Conservation (phyloP, 495 filamentous ascomycete species). For the Penicillium silybi region DNA sequence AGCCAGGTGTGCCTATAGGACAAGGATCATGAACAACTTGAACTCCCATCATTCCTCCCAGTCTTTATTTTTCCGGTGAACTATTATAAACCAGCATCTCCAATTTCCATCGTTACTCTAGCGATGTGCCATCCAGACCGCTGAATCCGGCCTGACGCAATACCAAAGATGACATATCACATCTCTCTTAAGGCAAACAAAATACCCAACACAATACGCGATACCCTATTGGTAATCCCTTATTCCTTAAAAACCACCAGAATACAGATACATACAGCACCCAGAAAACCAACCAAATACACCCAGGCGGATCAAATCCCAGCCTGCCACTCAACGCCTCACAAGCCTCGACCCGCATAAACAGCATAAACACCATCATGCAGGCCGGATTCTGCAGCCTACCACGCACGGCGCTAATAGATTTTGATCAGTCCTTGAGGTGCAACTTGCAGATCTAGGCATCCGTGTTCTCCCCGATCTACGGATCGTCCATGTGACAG, state of each 20-base stretch:
- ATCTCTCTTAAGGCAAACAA: not conserved
- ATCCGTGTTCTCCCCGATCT: not conserved
- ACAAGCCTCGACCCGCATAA: conserved; percentile 2
- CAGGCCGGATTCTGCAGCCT: not conserved
- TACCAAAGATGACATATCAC: not conserved
- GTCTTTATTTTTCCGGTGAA: not conserved
- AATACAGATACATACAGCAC: not conserved
- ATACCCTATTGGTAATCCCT: not conserved
- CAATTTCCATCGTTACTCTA: not conserved
- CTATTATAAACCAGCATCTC: not conserved
- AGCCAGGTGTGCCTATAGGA: not conserved
- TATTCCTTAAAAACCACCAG: not conserved
- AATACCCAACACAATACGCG: not conserved
- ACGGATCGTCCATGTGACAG: not conserved
- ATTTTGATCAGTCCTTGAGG: not conserved
- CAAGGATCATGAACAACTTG: not conserved
- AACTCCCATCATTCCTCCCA: not conserved
- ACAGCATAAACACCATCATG: conserved; percentile 2
- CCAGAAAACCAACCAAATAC: not conserved
- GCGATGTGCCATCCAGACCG: not conserved
- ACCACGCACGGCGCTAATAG: not conserved
- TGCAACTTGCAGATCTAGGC: not conserved
- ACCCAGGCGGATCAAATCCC: not conserved
- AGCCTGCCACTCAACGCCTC: conserved; percentile 1
- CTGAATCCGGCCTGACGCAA: not conserved